phyloP scores from a whole-genome alignment of 768 basidiomycete species.

The Fibroporia radiculosa region DNA sequence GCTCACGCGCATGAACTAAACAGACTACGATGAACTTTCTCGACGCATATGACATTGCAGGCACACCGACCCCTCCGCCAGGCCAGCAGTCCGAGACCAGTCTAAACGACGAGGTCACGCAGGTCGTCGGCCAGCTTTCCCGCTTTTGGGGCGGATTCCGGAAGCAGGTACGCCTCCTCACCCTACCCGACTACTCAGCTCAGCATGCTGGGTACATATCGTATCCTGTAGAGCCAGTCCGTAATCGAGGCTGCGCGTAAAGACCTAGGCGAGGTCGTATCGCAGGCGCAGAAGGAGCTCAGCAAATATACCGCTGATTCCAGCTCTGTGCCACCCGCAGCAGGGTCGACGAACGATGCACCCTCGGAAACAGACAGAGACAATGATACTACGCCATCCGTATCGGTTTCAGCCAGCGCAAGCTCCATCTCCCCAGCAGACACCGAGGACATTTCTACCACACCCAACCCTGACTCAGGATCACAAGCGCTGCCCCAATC shows the following conservation, averaged over 20 bases:
- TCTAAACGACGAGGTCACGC: slow-evolving; percentile 81
- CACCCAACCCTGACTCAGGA: slow-evolving; percentile 7
- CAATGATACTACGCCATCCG: background rate
- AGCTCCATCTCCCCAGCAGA: slow-evolving; percentile 4
- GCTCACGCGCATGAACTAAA: too few species aligned
- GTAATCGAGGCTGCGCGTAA: slow-evolving; percentile 63
- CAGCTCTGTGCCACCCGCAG: slow-evolving; percentile 18
- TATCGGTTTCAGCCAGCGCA: background rate
- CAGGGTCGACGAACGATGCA: slow-evolving; percentile 9
- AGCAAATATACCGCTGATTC: slow-evolving; percentile 45
- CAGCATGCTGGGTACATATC: background rate
- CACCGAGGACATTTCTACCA: slow-evolving; percentile 1
- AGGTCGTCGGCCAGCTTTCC: slow-evolving; percentile 82
- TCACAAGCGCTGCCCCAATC: slow-evolving; percentile 13
- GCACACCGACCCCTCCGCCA: slow-evolving; percentile 40
- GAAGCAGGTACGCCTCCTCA: slow-evolving; percentile 62
- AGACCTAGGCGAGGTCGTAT: slow-evolving; percentile 64
- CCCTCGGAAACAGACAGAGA: slow-evolving; percentile 7
- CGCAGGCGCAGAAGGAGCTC: slow-evolving; percentile 74
- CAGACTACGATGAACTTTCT: slow-evolving; percentile 86
- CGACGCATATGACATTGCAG: slow-evolving; percentile 56
- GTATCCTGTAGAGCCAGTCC: slow-evolving; percentile 48
- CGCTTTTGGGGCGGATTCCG: slow-evolving; percentile 88
- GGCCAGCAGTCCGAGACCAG: slow-evolving; percentile 39
- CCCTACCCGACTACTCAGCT: background rate